phyloP scores from a whole-genome alignment of 106 monocot genomes.

The Dendrobium huoshanense region DNA sequence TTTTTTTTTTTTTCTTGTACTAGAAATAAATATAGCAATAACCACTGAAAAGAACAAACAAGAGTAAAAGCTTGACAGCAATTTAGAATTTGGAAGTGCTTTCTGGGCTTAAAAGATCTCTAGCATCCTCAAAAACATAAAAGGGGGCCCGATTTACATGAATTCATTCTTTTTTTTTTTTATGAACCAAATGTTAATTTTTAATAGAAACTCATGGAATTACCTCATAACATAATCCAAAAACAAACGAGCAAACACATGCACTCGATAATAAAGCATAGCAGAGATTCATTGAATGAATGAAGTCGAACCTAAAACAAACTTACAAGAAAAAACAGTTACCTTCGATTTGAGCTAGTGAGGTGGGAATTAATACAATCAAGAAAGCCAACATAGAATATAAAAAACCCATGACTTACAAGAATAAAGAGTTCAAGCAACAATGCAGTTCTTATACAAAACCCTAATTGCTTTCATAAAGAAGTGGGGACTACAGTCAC shows the following conservation, averaged over 20 bases:
- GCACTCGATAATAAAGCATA: background rate
- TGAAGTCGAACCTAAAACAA: background rate
- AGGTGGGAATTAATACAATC: conserved; percentile 5
- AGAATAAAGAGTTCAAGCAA: background rate
- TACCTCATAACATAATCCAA: background rate
- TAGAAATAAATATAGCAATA: background rate
- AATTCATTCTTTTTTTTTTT: too few species aligned
- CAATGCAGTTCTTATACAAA: background rate
- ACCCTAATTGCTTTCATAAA: background rate
- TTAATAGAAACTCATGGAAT: background rate
- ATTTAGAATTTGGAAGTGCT: background rate
- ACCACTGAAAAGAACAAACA: background rate
- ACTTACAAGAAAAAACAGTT: background rate
- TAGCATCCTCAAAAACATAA: too few species aligned
- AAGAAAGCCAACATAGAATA: conserved; percentile 15
- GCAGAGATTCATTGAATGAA: background rate
- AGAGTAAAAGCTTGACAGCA: background rate
- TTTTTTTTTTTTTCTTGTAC: background rate
- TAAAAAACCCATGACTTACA: conserved; percentile 10
- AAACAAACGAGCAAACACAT: background rate
- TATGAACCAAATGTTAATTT: too few species aligned
- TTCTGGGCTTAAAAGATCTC: background rate
- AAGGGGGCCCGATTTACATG: too few species aligned
- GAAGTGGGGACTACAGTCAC: background rate
- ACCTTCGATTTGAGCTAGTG: conserved; percentile 19